Evolutionary conservation across 768 basidiomycete genomes (phyloP).

Genomic region (Auriscalpium vulgare): DNA sequence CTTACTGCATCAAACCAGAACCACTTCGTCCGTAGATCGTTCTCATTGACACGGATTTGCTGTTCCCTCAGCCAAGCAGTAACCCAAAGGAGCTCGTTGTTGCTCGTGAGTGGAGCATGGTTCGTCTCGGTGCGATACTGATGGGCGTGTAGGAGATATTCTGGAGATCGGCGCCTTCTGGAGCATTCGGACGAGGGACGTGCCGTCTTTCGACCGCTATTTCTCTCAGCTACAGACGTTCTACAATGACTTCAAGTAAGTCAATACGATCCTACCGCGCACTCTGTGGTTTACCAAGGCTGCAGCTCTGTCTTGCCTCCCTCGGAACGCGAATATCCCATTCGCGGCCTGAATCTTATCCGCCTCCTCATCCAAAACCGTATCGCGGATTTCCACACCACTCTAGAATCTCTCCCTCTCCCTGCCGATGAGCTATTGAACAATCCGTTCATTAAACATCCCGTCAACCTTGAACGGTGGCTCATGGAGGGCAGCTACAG

Average conservation of each 20-base stretch:
- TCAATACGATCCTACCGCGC: neutral
- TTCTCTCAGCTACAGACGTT: constrained; percentile 87
- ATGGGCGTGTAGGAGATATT: constrained; percentile 63
- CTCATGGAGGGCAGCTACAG: constrained; percentile 98
- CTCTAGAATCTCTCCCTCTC: constrained; percentile 80
- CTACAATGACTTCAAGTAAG: constrained; percentile 77
- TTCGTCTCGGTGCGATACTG: neutral
- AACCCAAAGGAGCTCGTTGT: constrained; percentile 54
- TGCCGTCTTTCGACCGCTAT: constrained; percentile 92
- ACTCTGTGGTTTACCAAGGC: neutral
- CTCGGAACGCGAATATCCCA: constrained; percentile 80
- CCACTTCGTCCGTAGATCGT: constrained; percentile 44
- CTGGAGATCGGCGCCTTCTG: constrained; percentile 94
- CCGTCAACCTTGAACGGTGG: constrained; percentile 91
- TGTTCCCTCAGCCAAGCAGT: constrained; percentile 61
- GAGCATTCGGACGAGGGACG: constrained; percentile 81
- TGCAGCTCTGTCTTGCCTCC: constrained; percentile 65
- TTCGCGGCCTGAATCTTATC: constrained; percentile 91
- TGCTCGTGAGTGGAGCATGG: constrained; percentile 5
- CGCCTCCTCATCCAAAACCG: constrained; percentile 91
- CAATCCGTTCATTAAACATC: constrained; percentile 73
- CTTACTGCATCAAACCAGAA: neutral
- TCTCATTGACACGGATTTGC: constrained; percentile 66
- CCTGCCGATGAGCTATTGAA: constrained; percentile 58
- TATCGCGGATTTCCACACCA: constrained; percentile 96